These are phyloP conservation scores for Cenococcum geophilum DNA, from an alignment of 495 filamentous ascomycete genomes.

Conservation along the genomic window DNA sequence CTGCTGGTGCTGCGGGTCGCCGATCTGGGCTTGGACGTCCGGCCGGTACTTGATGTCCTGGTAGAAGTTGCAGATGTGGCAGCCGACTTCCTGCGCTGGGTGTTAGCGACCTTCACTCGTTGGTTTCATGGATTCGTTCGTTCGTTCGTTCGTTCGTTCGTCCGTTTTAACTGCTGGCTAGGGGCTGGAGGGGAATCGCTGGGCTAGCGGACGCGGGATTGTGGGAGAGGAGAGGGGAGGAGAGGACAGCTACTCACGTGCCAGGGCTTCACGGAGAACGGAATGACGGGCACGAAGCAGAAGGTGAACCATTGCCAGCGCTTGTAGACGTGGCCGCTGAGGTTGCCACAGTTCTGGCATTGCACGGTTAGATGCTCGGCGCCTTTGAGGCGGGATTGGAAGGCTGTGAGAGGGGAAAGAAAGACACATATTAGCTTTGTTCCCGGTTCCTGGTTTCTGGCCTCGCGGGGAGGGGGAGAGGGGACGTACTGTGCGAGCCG, in stretches of 20 bases:
- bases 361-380: conserved; percentile 40
- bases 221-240: neutral
- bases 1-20: conserved; percentile 9
- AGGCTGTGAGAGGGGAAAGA: conserved; percentile 26
- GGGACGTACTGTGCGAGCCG: conserved; percentile 38
- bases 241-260: neutral
- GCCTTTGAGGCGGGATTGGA: conserved; percentile 35
- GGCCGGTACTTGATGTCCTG: conserved; percentile 42
- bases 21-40: conserved; percentile 37
- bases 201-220: too few species aligned
- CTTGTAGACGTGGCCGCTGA: conserved; percentile 33
- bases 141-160: too few species aligned
- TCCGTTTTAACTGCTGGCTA: too few species aligned
- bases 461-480: neutral
- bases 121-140: too few species aligned
- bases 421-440: neutral
- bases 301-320: conserved; percentile 45
- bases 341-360: conserved; percentile 45
- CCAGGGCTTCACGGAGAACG: conserved; percentile 39
- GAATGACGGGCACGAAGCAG: conserved; percentile 42
- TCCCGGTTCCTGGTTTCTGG: neutral
- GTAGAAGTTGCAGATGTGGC: conserved; percentile 41
- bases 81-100: conserved; percentile 34
- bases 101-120: neutral
- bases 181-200: too few species aligned